phyloP scores from a whole-genome alignment of 306 rosid genomes.

The Malus sylvestris region DNA sequence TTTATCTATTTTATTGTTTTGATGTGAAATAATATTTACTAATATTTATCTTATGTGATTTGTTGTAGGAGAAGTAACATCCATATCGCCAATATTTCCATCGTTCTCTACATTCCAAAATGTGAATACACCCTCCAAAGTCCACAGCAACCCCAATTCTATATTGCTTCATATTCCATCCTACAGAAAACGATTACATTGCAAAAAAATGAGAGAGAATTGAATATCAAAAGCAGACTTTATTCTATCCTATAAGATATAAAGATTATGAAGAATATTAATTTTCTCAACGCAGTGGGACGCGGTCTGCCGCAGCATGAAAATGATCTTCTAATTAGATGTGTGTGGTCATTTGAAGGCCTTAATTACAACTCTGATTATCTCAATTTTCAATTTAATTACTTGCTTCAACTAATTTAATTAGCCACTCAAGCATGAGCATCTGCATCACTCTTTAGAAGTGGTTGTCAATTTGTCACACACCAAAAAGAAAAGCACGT shows the following conservation, averaged over 20 bases:
- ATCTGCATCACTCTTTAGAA: not conserved
- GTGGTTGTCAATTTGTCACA: not conserved
- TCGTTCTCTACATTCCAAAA: not conserved
- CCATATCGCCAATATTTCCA: too few species aligned
- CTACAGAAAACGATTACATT: not conserved
- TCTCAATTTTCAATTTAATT: not conserved
- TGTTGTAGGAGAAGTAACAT: too few species aligned
- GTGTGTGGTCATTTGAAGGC: constrained; percentile 5
- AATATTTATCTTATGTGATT: too few species aligned
- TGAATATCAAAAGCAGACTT: constrained; percentile 16
- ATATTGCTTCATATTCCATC: constrained; percentile 11
- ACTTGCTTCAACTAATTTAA: not conserved
- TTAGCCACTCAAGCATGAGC: not conserved
- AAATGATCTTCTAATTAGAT: constrained; percentile 3
- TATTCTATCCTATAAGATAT: constrained; percentile 1
- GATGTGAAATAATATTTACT: too few species aligned
- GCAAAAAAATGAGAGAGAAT: not conserved
- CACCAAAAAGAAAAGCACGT: not conserved
- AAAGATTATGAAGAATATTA: not conserved
- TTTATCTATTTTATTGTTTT: too few species aligned
- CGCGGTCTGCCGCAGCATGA: constrained; percentile 48
- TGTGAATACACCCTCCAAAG: not conserved
- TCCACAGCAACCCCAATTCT: not conserved
- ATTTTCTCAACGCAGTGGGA: constrained; percentile 15
- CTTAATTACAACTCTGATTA: not conserved